phyloP scores from a whole-genome alignment of 1,284 basidiomycete species.

The Lentinus polychrous region DNA sequence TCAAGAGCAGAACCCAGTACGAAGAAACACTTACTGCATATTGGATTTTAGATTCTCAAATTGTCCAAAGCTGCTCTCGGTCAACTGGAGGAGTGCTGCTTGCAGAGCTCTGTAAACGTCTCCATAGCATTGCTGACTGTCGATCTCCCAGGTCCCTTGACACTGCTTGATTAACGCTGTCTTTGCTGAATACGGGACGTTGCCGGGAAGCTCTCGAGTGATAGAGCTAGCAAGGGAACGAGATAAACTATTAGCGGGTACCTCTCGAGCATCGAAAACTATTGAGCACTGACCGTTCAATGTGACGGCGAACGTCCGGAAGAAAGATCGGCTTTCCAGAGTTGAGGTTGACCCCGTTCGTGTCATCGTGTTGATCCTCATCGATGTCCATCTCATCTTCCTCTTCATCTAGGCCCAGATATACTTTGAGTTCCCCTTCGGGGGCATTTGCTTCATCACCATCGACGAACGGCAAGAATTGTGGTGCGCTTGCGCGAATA shows the following conservation, averaged over 20 bases:
- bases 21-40: conserved; percentile 8
- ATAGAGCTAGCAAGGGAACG: conserved; percentile 27
- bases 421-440: background rate
- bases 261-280: background rate
- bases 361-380: conserved; percentile 4
- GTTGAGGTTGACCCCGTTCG: background rate
- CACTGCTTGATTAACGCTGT: conserved; percentile 32
- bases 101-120: conserved; percentile 24
- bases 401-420: conserved; percentile 6
- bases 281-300: conserved; percentile 13
- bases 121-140: conserved; percentile 32
- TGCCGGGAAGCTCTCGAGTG: conserved; percentile 43
- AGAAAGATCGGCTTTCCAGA: conserved; percentile 12
- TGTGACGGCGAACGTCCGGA: conserved; percentile 15
- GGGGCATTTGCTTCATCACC: background rate
- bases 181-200: conserved; percentile 44
- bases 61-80: conserved; percentile 4
- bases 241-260: background rate
- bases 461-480: conserved; percentile 9
- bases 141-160: conserved; percentile 31
- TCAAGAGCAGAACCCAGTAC: background rate
- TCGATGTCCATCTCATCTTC: background rate
- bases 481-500: conserved; percentile 22
- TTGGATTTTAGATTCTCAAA: conserved; percentile 8
- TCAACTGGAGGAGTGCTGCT: conserved; percentile 14